Conservation (phyloP, 116 monocot species). For the Papilionanthe hybrid region DNA sequence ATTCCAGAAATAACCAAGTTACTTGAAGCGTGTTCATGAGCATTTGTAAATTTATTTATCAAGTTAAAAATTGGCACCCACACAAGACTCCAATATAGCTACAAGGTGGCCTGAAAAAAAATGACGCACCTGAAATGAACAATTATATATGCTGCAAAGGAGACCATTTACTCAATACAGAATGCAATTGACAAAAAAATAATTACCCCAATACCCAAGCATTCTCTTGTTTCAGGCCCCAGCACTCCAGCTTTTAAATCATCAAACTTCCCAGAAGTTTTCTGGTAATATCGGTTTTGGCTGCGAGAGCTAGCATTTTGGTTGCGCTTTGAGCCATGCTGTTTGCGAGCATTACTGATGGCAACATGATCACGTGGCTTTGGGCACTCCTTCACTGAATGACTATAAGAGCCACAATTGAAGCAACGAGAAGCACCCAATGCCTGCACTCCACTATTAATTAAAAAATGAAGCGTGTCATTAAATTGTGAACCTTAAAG, state of each 20-base stretch:
- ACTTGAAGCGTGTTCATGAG: neutral
- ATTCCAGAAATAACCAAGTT: neutral
- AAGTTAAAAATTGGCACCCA: neutral
- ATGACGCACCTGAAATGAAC: neutral
- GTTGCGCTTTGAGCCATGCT: slow-evolving; percentile 55
- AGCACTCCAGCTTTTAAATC: slow-evolving; percentile 84
- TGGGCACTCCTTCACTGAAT: slow-evolving; percentile 79
- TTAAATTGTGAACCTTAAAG: neutral
- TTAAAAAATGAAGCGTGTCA: neutral
- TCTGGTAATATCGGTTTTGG: slow-evolving; percentile 74
- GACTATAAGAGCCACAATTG: slow-evolving; percentile 92
- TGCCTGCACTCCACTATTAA: slow-evolving; percentile 20
- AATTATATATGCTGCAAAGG: neutral
- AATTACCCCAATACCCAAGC: slow-evolving; percentile 88
- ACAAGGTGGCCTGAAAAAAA: neutral
- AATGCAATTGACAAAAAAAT: slow-evolving; percentile 1
- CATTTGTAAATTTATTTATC: neutral
- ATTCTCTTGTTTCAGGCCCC: slow-evolving; percentile 75
- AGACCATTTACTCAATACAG: neutral
- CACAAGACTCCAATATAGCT: neutral
- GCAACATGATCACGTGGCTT: slow-evolving; percentile 81
- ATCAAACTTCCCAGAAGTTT: slow-evolving; percentile 73
- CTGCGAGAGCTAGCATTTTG: slow-evolving; percentile 34
- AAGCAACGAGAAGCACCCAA: slow-evolving; percentile 85
- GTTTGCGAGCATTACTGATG: slow-evolving; percentile 74